Evolutionary conservation across 2,329 filamentous ascomycete genomes (phyloP).

Genomic region (Meredithiella fracta): DNA sequence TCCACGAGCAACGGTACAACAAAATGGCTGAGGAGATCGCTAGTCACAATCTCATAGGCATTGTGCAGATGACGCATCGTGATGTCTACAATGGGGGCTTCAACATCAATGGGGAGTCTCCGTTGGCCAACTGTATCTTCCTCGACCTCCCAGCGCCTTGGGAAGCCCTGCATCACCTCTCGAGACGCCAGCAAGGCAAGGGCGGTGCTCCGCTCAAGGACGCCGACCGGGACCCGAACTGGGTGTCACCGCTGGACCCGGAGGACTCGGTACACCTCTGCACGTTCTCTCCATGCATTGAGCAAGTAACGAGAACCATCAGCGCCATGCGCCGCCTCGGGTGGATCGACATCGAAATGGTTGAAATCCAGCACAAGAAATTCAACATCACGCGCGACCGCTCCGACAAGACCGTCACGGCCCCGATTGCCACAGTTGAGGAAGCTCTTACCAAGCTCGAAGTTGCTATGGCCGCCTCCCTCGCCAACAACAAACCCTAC

Average conservation of each 20-base stretch:
- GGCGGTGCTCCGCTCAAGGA: conserved; percentile 20
- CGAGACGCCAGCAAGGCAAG: conserved; percentile 27
- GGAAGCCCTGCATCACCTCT: conserved; percentile 62
- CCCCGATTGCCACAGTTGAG: conserved; percentile 54
- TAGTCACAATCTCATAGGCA: conserved; percentile 45
- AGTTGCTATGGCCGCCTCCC: conserved; percentile 13
- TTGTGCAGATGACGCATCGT: conserved; percentile 60
- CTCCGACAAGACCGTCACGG: conserved; percentile 56
- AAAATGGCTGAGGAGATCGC: conserved; percentile 53
- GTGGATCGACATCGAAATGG: conserved; percentile 88
- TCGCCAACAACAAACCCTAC: conserved; percentile 16
- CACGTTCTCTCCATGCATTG: conserved; percentile 92
- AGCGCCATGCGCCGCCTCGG: conserved; percentile 62
- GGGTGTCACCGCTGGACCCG: conserved; percentile 43
- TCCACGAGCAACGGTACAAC: conserved; percentile 53
- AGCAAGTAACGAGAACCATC: conserved; percentile 81
- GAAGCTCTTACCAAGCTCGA: conserved; percentile 58
- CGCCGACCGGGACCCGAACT: conserved; percentile 17
- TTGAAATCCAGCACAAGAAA: conserved; percentile 65
- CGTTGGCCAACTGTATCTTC: conserved; percentile 39
- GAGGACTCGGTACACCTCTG: conserved; percentile 62
- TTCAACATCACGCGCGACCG: conserved; percentile 72
- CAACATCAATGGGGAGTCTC: conserved; percentile 19
- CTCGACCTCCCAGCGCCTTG: conserved; percentile 69
- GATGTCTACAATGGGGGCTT: conserved; percentile 69